Conservation (phyloP, 495 filamentous ascomycete species). For the Talaromyces liani region DNA sequence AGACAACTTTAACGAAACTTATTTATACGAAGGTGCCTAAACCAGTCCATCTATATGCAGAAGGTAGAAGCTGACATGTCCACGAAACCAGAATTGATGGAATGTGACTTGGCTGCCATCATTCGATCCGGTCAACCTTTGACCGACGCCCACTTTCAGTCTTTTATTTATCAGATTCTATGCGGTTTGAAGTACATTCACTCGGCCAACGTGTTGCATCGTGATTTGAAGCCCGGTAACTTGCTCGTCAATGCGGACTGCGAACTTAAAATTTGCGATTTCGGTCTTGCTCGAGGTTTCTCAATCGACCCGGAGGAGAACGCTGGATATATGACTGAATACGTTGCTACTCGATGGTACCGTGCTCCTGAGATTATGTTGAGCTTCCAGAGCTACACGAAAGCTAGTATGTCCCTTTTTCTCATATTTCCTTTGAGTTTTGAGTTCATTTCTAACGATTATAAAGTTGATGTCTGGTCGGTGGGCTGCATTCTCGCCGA, state of each 20-base stretch:
- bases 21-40: slow-evolving; percentile 85
- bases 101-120: slow-evolving; percentile 97
- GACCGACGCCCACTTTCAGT: slow-evolving; percentile 94
- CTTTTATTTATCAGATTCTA: slow-evolving; percentile 90
- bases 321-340: slow-evolving; percentile 99
- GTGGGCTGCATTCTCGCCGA: slow-evolving; percentile 97
- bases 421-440: neutral
- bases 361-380: slow-evolving; percentile 98
- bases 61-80: neutral
- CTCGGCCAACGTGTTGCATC: slow-evolving; percentile 93
- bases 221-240: slow-evolving; percentile 95
- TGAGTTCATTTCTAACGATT: slow-evolving; percentile 11
- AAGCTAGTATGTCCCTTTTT: slow-evolving; percentile 71
- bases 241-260: slow-evolving; percentile 97
- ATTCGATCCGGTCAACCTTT: slow-evolving; percentile 93
- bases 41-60: slow-evolving; percentile 6
- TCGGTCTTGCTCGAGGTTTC: slow-evolving; percentile 91
- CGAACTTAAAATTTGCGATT: slow-evolving; percentile 98
- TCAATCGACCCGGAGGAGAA: slow-evolving; percentile 97
- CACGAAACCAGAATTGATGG: slow-evolving; percentile 78
- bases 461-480: slow-evolving; percentile 92
- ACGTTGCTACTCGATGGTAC: slow-evolving; percentile 98
- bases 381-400: slow-evolving; percentile 99
- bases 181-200: slow-evolving; percentile 98
- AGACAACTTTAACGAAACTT: slow-evolving; percentile 98